phyloP scores from a whole-genome alignment of 345 rosid species.

The Zanthoxylum bungeanum region DNA sequence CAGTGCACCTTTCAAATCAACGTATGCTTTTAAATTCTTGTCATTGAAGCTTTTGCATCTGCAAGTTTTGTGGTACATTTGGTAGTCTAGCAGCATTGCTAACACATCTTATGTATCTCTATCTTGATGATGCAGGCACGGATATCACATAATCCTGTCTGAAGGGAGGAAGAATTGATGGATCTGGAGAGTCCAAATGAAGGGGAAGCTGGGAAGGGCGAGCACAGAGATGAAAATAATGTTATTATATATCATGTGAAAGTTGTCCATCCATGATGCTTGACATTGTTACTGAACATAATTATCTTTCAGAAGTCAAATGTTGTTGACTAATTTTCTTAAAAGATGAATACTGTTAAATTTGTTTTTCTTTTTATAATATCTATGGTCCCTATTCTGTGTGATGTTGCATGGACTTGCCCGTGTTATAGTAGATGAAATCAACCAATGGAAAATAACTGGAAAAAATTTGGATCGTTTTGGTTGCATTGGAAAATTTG shows the following conservation, averaged over 20 bases:
- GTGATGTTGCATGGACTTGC: background rate
- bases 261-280: background rate
- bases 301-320: background rate
- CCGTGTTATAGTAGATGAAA: background rate
- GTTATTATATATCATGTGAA: background rate
- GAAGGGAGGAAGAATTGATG: constrained; percentile 91
- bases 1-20: constrained; percentile 93
- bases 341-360: no score
- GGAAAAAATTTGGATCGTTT: no score
- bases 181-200: background rate
- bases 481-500: background rate
- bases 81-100: background rate
- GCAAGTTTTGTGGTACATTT: background rate
- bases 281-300: background rate
- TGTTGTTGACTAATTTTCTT: background rate
- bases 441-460: no score
- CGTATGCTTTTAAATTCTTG: constrained; percentile 40
- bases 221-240: background rate
- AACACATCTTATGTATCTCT: background rate
- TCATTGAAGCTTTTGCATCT: background rate
- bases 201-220: background rate
- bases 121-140: constrained; percentile 56
- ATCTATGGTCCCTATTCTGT: background rate
- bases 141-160: constrained; percentile 73
- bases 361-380: background rate